phyloP scores from a whole-genome alignment of 108 stramenopile species.

The Chaetoceros muelleri region DNA sequence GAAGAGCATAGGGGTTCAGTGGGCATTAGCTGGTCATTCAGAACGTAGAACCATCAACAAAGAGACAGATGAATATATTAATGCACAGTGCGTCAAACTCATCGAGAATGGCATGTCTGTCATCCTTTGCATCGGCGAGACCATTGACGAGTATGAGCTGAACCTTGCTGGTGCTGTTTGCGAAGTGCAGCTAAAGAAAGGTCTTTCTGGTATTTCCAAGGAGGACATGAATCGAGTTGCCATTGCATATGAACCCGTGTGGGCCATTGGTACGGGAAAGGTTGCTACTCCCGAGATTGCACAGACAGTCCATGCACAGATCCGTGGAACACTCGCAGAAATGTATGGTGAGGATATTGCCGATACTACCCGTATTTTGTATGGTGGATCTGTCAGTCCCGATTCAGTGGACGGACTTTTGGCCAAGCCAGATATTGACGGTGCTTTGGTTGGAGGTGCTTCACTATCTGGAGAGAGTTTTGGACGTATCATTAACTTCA shows the following conservation, averaged over 20 bases:
- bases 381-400: slow-evolving; percentile 91
- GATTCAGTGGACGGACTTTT: slow-evolving; percentile 88
- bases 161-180: slow-evolving; percentile 85
- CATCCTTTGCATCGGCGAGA: slow-evolving; percentile 96
- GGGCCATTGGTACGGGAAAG: slow-evolving; percentile 80
- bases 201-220: slow-evolving; percentile 62
- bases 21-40: slow-evolving; percentile 94
- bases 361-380: slow-evolving; percentile 70
- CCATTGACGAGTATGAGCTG: slow-evolving; percentile 85
- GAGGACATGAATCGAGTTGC: slow-evolving; percentile 84
- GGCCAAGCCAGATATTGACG: slow-evolving; percentile 92
- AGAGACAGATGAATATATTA: slow-evolving; percentile 90
- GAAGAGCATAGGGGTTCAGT: slow-evolving; percentile 75
- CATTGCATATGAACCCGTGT: slow-evolving; percentile 84
- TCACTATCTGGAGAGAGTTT: slow-evolving; percentile 81
- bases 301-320: slow-evolving; percentile 69
- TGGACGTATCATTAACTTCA: slow-evolving; percentile 88
- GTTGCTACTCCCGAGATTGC: slow-evolving; percentile 76
- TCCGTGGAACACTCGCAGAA: slow-evolving; percentile 61
- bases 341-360: slow-evolving; percentile 77
- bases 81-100: slow-evolving; percentile 79
- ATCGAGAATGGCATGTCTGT: slow-evolving; percentile 86
- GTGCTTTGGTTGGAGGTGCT: slow-evolving; percentile 92
- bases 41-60: slow-evolving; percentile 92
- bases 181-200: slow-evolving; percentile 83